These are phyloP conservation scores for Solanum habrochaites DNA, from an alignment of 257 asterid genomes.

Conservation along the genomic window DNA sequence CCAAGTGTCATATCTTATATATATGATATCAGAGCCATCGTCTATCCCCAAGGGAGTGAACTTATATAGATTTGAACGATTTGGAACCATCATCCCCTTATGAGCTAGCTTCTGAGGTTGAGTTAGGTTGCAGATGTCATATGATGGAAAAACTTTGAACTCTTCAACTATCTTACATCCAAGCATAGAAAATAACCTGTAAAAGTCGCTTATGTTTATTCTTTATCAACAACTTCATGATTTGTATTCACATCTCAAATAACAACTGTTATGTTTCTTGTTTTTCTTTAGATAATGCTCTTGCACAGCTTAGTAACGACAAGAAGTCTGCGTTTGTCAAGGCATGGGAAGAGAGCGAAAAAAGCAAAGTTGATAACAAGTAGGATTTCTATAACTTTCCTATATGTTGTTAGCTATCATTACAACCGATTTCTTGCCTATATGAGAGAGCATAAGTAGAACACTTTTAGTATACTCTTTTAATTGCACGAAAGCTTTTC, in stretches of 20 bases:
- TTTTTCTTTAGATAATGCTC: slow-evolving; percentile 51
- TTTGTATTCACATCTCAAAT: neutral
- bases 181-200: too few relatives aligned
- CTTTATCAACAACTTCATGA: neutral
- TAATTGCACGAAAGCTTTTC: neutral
- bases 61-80: neutral
- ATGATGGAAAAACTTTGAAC: too few relatives aligned
- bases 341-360: slow-evolving; percentile 89
- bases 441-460: neutral
- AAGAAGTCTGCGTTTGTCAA: slow-evolving; percentile 51
- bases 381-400: slow-evolving; percentile 10
- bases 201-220: neutral
- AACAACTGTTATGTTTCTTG: neutral
- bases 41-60: neutral
- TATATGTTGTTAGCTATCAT: neutral
- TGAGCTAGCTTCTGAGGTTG: neutral
- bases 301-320: slow-evolving; percentile 54
- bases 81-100: neutral
- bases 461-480: neutral
- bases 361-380: slow-evolving; percentile 70
- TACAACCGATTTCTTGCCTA: neutral
- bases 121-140: neutral
- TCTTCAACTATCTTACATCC: too few relatives aligned
- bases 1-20: too few relatives aligned
- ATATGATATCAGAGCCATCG: neutral